Evolutionary conservation across 164 flowering plant species (phyloP).

Genomic region (Nelumbo lutea): DNA sequence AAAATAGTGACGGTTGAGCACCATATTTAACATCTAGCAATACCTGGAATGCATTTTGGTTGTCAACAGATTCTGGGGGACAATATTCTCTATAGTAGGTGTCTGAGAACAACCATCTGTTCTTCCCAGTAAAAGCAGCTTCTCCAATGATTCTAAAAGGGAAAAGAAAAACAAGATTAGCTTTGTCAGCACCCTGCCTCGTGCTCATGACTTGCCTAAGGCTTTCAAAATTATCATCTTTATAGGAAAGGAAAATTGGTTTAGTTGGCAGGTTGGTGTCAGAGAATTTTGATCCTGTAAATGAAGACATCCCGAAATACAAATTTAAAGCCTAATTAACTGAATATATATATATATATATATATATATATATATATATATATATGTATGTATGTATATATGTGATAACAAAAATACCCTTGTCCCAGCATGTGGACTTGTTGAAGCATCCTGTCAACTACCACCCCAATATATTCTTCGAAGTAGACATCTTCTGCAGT

Average conservation of each 20-base stretch:
- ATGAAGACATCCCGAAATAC: background rate
- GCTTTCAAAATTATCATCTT: slow-evolving; percentile 1
- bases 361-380: too few species aligned
- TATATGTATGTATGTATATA: too few species aligned
- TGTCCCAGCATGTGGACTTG: slow-evolving; percentile 64
- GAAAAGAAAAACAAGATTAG: slow-evolving; percentile 12
- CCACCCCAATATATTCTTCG: slow-evolving; percentile 41
- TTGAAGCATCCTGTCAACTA: slow-evolving; percentile 49
- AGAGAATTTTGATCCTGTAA: background rate
- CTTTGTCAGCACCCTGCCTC: background rate
- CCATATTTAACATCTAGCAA: background rate
- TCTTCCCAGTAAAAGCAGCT: slow-evolving; percentile 58
- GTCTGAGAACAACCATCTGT: slow-evolving; percentile 60
- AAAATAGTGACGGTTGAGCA: background rate
- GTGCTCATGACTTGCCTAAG: background rate
- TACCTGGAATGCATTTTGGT: slow-evolving; percentile 43
- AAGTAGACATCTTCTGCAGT: slow-evolving; percentile 59
- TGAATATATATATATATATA: too few species aligned
- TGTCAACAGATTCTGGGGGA: slow-evolving; percentile 17
- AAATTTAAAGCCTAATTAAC: slow-evolving; percentile 3
- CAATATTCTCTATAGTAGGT: slow-evolving; percentile 25
- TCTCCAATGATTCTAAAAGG: slow-evolving; percentile 52
- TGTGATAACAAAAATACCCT: slow-evolving; percentile 47
- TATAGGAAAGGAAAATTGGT: background rate
- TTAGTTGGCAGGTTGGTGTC: background rate